Conservation (phyloP, 208 protist genomes). For the Acanthamoeba divionensis region DNA sequence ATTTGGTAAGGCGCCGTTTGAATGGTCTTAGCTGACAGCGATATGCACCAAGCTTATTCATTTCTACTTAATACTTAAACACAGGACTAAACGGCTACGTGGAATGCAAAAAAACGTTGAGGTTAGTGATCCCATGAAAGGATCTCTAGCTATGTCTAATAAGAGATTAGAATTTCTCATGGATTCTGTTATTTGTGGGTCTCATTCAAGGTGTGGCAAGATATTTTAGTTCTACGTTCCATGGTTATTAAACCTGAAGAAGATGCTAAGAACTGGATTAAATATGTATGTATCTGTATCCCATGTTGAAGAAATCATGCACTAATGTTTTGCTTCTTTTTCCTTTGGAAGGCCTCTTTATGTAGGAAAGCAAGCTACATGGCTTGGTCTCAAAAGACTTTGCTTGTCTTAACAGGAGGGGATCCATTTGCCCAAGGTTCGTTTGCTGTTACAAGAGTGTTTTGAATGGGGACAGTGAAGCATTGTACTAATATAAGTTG, state of each 20-base stretch:
- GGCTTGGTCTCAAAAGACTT: slow-evolving; percentile 85
- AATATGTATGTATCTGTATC: too few species aligned
- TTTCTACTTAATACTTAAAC: slow-evolving; percentile 44
- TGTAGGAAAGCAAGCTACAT: slow-evolving; percentile 88
- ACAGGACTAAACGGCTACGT: slow-evolving; percentile 84
- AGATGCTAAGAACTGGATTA: slow-evolving; percentile 95
- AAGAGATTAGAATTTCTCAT: neutral
- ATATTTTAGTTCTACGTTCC: slow-evolving; percentile 92
- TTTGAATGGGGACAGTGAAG: too few species aligned
- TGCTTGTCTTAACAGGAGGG: slow-evolving; percentile 66
- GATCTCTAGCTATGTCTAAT: neutral
- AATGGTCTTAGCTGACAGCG: too few species aligned
- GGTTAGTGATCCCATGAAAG: slow-evolving; percentile 56
- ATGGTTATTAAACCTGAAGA: slow-evolving; percentile 90
- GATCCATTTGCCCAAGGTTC: too few species aligned
- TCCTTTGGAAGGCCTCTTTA: too few species aligned
- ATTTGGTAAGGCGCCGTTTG: too few species aligned
- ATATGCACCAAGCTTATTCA: neutral
- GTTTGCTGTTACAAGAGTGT: too few species aligned
- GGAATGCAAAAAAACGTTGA: slow-evolving; percentile 90
- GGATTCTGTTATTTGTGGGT: neutral
- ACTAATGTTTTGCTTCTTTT: too few species aligned
- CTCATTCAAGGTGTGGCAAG: slow-evolving; percentile 86
- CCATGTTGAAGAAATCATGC: too few species aligned
- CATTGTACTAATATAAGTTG: too few species aligned